Conservation (phyloP, 441 rosid species). For the Populus tomentosa region DNA sequence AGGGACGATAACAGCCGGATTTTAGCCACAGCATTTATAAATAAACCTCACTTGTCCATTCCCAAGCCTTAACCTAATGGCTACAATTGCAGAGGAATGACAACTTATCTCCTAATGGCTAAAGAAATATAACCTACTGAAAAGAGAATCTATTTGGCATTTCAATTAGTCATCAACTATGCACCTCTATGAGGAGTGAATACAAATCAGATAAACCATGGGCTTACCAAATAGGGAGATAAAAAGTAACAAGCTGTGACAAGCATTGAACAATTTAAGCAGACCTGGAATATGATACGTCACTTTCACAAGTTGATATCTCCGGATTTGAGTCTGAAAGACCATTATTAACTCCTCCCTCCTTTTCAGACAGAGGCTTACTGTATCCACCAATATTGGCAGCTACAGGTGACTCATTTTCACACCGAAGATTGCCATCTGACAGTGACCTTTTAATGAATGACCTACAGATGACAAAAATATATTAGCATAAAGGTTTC, state of each 20-base stretch:
- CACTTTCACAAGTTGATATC: slow-evolving; percentile 56
- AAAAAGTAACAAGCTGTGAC: not conserved
- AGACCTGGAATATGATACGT: slow-evolving; percentile 54
- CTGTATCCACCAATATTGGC: slow-evolving; percentile 35
- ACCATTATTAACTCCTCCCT: slow-evolving; percentile 35
- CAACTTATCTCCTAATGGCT: not conserved
- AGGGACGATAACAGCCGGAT: not conserved
- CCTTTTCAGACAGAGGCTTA: slow-evolving; percentile 33
- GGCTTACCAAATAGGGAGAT: no score
- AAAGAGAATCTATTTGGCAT: not conserved
- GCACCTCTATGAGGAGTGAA: not conserved
- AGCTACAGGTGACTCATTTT: slow-evolving; percentile 38
- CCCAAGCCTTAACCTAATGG: not conserved
- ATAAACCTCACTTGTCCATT: not conserved
- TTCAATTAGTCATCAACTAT: not conserved
- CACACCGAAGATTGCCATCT: slow-evolving; percentile 69
- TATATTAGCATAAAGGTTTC: slow-evolving; percentile 8
- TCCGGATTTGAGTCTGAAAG: slow-evolving; percentile 73
- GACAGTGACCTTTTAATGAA: slow-evolving; percentile 80
- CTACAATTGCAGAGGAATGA: not conserved
- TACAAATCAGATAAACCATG: not conserved
- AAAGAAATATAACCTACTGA: not conserved
- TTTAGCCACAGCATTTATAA: not conserved
- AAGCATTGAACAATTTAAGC: not conserved
- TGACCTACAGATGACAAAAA: slow-evolving; percentile 39